Evolutionary conservation across 2,329 filamentous ascomycete genomes (phyloP).

Genomic region (Pyrenophora seminiperda): DNA sequence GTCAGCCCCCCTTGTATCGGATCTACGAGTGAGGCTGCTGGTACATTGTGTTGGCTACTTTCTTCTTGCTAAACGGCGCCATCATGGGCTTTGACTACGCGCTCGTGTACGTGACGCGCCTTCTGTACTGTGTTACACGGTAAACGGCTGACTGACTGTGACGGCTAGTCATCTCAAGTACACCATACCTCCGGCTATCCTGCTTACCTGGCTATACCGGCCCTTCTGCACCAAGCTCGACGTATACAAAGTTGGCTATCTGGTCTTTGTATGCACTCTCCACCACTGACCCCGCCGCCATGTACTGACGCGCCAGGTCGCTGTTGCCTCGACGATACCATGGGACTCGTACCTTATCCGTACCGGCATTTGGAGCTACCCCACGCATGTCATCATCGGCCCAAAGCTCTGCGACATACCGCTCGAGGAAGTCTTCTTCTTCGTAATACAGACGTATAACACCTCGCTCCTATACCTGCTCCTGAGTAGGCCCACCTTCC

Average conservation of each 20-base stretch:
- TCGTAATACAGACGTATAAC: slow-evolving; percentile 76
- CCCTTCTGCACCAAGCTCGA: slow-evolving; percentile 68
- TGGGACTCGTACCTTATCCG: slow-evolving; percentile 79
- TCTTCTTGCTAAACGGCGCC: slow-evolving; percentile 15
- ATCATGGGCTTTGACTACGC: slow-evolving; percentile 66
- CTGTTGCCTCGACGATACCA: slow-evolving; percentile 70
- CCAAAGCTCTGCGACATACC: slow-evolving; percentile 68
- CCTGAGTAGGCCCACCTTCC: slow-evolving; percentile 66
- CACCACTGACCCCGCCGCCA: background rate
- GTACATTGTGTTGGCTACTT: slow-evolving; percentile 18
- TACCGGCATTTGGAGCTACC: slow-evolving; percentile 72
- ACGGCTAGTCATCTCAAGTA: slow-evolving; percentile 65
- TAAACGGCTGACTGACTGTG: slow-evolving; percentile 18
- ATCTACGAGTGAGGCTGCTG: slow-evolving; percentile 19
- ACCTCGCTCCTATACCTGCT: slow-evolving; percentile 71
- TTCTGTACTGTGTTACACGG: slow-evolving; percentile 3
- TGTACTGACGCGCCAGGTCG: slow-evolving; percentile 54
- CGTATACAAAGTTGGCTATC: slow-evolving; percentile 64
- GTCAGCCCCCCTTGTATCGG: slow-evolving; percentile 27
- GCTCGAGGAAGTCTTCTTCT: slow-evolving; percentile 76
- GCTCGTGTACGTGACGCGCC: slow-evolving; percentile 58
- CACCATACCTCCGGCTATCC: slow-evolving; percentile 67
- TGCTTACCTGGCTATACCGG: slow-evolving; percentile 63
- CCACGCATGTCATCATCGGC: slow-evolving; percentile 67
- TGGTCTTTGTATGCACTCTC: slow-evolving; percentile 55